Conservation (phyloP, 805 yeast genomes). For the Tetrapisispora iriomotensis region DNA sequence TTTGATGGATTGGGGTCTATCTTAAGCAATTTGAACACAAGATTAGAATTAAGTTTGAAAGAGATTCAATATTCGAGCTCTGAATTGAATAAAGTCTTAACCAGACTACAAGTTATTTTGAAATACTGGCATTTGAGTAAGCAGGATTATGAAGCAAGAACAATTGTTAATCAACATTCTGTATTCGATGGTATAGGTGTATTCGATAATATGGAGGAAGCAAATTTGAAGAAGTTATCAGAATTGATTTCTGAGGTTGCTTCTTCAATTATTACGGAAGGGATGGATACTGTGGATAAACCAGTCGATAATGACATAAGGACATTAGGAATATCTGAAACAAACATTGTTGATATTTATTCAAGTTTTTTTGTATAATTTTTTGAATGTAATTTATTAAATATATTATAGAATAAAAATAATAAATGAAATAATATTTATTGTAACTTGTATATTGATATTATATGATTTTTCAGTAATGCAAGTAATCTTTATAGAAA, state of each 20-base stretch:
- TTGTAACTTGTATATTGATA: not conserved
- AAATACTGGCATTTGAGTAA: conserved; percentile 5
- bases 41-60: conserved; percentile 11
- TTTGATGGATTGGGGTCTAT: not conserved
- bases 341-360: conserved; percentile 14
- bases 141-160: not conserved
- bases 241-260: conserved; percentile 12
- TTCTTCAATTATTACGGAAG: not conserved
- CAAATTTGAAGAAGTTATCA: conserved; percentile 9
- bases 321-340: conserved; percentile 18
- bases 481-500: conserved; percentile 22
- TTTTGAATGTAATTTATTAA: not conserved
- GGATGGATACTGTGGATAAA: not conserved
- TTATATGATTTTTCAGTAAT: too few species aligned
- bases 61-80: not conserved
- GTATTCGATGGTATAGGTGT: conserved; percentile 7
- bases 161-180: not conserved
- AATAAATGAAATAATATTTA: not conserved
- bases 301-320: conserved; percentile 5
- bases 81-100: not conserved
- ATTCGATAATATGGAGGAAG: conserved; percentile 14
- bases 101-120: not conserved
- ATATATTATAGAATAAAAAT: not conserved
- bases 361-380: conserved; percentile 9
- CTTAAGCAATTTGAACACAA: too few species aligned